Base-by-base conservation (phyloP, 2,329 filamentous ascomycete species). In the Rhynchosporium graminicola region DNA sequence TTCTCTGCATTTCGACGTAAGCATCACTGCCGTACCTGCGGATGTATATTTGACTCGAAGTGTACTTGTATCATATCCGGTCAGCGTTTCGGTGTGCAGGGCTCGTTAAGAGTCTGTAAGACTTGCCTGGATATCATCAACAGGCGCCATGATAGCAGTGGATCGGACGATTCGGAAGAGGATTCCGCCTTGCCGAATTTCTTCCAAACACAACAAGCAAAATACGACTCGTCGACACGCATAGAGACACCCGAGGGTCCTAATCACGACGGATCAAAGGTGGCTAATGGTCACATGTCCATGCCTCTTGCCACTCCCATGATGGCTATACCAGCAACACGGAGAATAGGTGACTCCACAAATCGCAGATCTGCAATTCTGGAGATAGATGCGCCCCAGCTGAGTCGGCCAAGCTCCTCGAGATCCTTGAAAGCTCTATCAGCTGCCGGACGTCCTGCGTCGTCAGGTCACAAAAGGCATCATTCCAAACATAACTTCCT, bases 31-130 rank as follows among this genome's bases (percentile, higher is more conserved):
- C 87, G 96, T 65, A 90, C 87, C 0, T 99, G 95, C 74, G 95
- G 95, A n/a, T 96, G 96, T 72, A 99, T 99, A 50, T 99, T 99
- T 72, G 95, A 98, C 75, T 91, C 91, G 4, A 96, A 96, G 75
- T 99, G 95, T 77, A 99, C 94, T 0, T 90, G 90, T 4, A 87
- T 94, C n/a, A 91, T 98, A 29, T 85, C 92, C 5, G 95, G 94
- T 5, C 85, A 90, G 66, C 87, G 88, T 56, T 98, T 99, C 74
- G 93, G 92, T 15, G 92, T 97, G 56, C 85, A 87, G 54, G 90
- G 92, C 6, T 91, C 87, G 13, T 81, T 99, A 47, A 85, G 94
- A 63, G 91, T 99, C 12, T 99, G 95, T 78, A 97, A 93, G 70
- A 91, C 91, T 28, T 99, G 95, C 71, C 87, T 98, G 68, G 86